These are phyloP conservation scores for Trichoderma virens DNA, from an alignment of 495 filamentous ascomycete genomes.

Conservation along the genomic window DNA sequence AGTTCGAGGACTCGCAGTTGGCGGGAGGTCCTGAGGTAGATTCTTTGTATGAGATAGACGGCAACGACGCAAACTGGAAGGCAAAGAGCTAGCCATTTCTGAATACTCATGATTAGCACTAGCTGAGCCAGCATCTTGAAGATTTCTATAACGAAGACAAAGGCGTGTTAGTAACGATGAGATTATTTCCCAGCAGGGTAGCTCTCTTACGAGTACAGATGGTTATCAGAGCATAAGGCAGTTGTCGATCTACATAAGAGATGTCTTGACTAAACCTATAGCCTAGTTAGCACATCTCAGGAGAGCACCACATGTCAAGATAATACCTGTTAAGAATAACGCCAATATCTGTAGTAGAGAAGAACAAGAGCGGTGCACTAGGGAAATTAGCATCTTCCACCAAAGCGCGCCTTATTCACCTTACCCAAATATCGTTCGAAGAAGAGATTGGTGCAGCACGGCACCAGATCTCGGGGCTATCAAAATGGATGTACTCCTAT, in stretches of 20 bases:
- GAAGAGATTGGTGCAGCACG: constrained; percentile 17
- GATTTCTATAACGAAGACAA: constrained; percentile 13
- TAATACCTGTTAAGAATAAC: constrained; percentile 20
- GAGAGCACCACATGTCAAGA: constrained; percentile 14
- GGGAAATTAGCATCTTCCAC: neutral
- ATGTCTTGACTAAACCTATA: constrained; percentile 54
- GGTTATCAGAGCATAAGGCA: constrained; percentile 20
- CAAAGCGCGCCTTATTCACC: constrained; percentile 11
- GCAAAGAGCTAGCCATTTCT: constrained; percentile 33
- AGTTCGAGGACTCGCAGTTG: constrained; percentile 57
- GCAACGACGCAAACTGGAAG: constrained; percentile 22
- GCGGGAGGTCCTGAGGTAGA: constrained; percentile 57
- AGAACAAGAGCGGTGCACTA: constrained; percentile 21
- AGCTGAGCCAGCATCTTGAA: constrained; percentile 27
- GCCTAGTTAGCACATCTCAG: neutral
- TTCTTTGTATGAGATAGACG: constrained; percentile 49
- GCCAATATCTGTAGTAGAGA: constrained; percentile 19
- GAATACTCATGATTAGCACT: constrained; percentile 33
- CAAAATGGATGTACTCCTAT: neutral
- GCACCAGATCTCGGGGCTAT: constrained; percentile 12
- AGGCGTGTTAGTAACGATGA: neutral
- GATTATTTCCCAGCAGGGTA: too few relatives aligned
- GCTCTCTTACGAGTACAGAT: constrained; percentile 17
- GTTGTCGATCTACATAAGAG: constrained; percentile 51
- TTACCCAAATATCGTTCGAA: constrained; percentile 16